Evolutionary conservation across 2,329 filamentous ascomycete genomes (phyloP), one percentile per base, ranked within the genome.

Genomic region (Epichloe festucae): DNA sequence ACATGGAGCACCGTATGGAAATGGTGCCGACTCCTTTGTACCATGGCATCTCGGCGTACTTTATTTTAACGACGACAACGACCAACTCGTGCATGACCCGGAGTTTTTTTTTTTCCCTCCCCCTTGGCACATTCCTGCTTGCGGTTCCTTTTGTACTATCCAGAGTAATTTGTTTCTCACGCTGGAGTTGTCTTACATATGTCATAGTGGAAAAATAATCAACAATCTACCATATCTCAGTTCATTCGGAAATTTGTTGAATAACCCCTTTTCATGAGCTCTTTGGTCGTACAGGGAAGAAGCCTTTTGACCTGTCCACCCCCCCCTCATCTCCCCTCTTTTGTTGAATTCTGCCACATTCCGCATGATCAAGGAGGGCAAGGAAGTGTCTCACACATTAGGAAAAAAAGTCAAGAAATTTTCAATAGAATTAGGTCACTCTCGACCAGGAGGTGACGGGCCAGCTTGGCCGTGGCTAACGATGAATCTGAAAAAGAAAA

Each of bases 61-160:
- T 14, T n/a, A 19, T 15, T 23, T 17, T 48, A 7, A 51, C 27
- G 49, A 53, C 45, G 48, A 48, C 49, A n/a, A 53, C 40, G 49
- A 53, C 52, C 21, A 51, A 45, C 11, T 48, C 8, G 52, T 48
- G 45, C 44, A 51, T 51, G 35, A 48, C 38, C 12, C 17, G 42
- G 48, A 50, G 51, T 50, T 39, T 8, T 2, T 5, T 6, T 8
- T 4, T 53, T 39, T 8, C 3, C 10, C 10, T 8, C 10, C 8
- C 27, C 27, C 8, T 11, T 31, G 19, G 23, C 42, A 23, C 42
- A 31, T 43, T 21, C 4, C 12, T 34, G 41, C 38, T 39, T 31
- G n/a, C 15, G n/a, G 19, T 41, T 27, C 14, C 17, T 39, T 46
- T 17, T 40, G 40, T 12, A 27, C 23, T 27, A 19, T 23, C 21